These are phyloP conservation scores for Saccharomyces pastorianus DNA, from an alignment of 1,139 yeast species.

Conservation along the genomic window DNA sequence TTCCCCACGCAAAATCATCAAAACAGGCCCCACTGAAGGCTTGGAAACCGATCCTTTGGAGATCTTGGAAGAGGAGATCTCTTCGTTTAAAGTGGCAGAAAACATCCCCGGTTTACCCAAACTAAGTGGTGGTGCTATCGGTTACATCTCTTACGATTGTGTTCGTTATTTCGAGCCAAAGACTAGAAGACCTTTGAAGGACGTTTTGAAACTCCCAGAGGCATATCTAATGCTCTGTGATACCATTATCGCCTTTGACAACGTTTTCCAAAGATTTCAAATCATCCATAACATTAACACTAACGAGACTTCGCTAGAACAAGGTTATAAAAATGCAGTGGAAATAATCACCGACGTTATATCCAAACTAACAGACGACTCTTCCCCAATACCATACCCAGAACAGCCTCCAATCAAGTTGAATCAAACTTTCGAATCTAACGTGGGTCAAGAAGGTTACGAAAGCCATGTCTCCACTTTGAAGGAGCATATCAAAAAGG, in stretches of 20 bases:
- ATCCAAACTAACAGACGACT: conserved; percentile 34
- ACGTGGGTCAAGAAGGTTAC: conserved; percentile 89
- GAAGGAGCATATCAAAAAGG: conserved; percentile 74
- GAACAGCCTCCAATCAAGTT: conserved; percentile 62
- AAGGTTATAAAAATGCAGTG: conserved; percentile 50
- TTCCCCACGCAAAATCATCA: conserved; percentile 70
- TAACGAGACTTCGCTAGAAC: conserved; percentile 38
- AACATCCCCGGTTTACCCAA: conserved; percentile 70
- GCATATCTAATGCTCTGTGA: conserved; percentile 88
- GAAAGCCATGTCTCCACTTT: conserved; percentile 68
- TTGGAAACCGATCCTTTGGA: conserved; percentile 68
- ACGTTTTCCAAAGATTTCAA: conserved; percentile 87
- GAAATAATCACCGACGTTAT: conserved; percentile 52
- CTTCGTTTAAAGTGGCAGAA: conserved; percentile 55
- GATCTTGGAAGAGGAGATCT: conserved; percentile 65
- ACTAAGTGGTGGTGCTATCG: conserved; percentile 92
- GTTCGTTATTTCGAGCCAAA: conserved; percentile 92
- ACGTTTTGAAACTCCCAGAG: conserved; percentile 78
- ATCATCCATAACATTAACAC: conserved; percentile 65
- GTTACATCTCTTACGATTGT: conserved; percentile 93
- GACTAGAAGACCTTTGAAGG: conserved; percentile 65
- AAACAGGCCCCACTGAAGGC: conserved; percentile 63
- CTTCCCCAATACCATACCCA: conserved; percentile 41
- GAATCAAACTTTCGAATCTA: conserved; percentile 65
- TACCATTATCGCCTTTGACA: conserved; percentile 82